Evolutionary conservation across 495 filamentous ascomycete species (phyloP), one percentile per base, ranked within the genome.

Genomic region (Aspergillus biplanus): DNA sequence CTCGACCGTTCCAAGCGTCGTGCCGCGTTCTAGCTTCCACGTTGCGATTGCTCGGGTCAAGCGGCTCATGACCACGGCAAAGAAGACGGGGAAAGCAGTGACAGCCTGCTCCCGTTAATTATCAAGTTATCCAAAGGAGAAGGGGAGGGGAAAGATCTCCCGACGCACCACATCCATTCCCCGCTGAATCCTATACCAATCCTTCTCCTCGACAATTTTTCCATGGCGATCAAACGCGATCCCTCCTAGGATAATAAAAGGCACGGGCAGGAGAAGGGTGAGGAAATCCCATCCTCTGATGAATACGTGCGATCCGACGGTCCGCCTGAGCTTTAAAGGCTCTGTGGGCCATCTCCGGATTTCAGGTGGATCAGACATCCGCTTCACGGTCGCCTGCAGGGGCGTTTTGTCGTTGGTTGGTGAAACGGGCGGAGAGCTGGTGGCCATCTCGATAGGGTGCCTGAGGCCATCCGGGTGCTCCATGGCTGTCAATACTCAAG

Each of bases 1-100:
- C 42, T 59, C 56, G 3, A 59, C 16, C 5, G 32, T 12, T 5
- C 56, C 37, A 8, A 59, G 13, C 5, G 56, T 49, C 2, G 16
- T n/a, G 6, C 56, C 56, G 6, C 31, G n/a, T 33, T 59, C 56
- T 2, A 59, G 33, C 18, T 16, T 31, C 56, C 56, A 59, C 33
- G 56, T 47, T 4, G 56, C 56, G 46, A 59, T 48, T 12, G 13
- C 37, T 9, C 39, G 37, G 8, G 56, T 59, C 15, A 59, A 32
- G 12, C 42, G 37, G 9, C 56, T 44, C 9, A 49, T 32, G 21
- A 59, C 27, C 9, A 46, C 44, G 1, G 56, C 37, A 27, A 59
- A 59, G 16, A 59, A 13, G 1, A 59, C 32, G 6, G 56, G 56
- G 21, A 59, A n/a, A 55, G 47, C 47, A 7, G 47, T 21, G 16